Evolutionary conservation across 2,329 filamentous ascomycete genomes (phyloP), one percentile per base, ranked within the genome.

Genomic region (Aureobasidium musti): DNA sequence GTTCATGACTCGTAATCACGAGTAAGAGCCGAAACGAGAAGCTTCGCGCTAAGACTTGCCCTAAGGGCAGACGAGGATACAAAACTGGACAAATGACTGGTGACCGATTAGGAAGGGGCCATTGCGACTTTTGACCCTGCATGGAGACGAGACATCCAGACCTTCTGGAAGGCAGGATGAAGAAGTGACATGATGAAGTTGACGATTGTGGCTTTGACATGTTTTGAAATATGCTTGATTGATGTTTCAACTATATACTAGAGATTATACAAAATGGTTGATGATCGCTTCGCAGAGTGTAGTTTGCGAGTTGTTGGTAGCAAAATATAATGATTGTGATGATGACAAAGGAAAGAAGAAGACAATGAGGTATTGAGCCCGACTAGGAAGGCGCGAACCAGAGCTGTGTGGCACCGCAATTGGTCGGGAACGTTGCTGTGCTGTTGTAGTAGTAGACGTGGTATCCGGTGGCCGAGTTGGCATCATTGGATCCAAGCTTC

Each of bases 301-400:
- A 28, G 59, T 23, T 19, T 41, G 57, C 35, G 59, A 41, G 23
- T 13, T 37, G 19, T 5, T 33, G 41, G 41, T 11, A 45, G 23
- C 28, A 33, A 47, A 14, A 14, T 5, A 30, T 23, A 35, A 23
- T 21, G 45, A 35, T 23, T 10, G 43, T 37, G 26, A 49, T 35
- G 28, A 43, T 35, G 8, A 53, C 28, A 53, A 33, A 53, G 45
- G 41, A 45, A 41, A 56, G 21, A 17, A 50, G 26, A 52, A 23
- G 35, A 1, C 14, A 39, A 4, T 8, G n/a, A 7, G 45, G 10
- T 23, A 11, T 8, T 2, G 6, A 33, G 1, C 4, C 23, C 23
- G 8, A 64, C 49, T 54, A 64, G 28, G 61, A 53, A 64, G 61
- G 61, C 10, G 61, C 61, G 37, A 64, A 64, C 61, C 61, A 64